These are phyloP conservation scores for Exophiala dermatitidis DNA, from an alignment of 2,329 filamentous ascomycete species.

Conservation along the genomic window DNA sequence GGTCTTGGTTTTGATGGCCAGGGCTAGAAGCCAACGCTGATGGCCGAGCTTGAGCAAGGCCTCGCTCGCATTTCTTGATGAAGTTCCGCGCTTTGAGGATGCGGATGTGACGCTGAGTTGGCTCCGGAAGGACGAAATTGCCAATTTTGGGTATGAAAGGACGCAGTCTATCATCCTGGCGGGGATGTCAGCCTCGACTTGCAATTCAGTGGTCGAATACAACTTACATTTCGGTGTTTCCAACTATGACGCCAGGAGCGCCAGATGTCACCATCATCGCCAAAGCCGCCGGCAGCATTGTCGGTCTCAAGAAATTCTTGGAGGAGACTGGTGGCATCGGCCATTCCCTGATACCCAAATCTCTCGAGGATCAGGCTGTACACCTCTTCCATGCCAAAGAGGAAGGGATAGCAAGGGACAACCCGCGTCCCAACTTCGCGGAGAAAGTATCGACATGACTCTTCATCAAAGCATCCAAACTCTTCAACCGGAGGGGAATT, in stretches of 20 bases:
- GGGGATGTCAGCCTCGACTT: constrained; percentile 1
- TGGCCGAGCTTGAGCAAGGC: not conserved
- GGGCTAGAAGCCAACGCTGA: not conserved
- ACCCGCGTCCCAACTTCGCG: constrained; percentile 26
- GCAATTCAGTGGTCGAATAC: not conserved
- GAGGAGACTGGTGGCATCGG: constrained; percentile 27
- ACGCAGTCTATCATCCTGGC: constrained; percentile 23
- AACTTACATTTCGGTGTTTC: constrained; percentile 27
- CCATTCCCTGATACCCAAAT: constrained; percentile 24
- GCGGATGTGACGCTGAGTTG: constrained; percentile 23
- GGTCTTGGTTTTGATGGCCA: constrained; percentile 1
- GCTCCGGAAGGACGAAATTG: constrained; percentile 20
- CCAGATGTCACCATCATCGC: constrained; percentile 28
- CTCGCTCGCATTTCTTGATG: constrained; percentile 7
- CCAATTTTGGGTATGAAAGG: constrained; percentile 25
- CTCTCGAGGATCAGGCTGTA: constrained; percentile 24
- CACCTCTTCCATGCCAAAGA: constrained; percentile 29
- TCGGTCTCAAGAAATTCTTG: constrained; percentile 28
- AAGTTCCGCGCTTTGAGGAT: constrained; percentile 22
- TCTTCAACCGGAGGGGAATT: constrained; percentile 10
- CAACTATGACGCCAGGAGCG: constrained; percentile 28
- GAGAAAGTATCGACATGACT: constrained; percentile 27
- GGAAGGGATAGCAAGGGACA: constrained; percentile 26
- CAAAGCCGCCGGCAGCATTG: constrained; percentile 20
- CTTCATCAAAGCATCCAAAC: constrained; percentile 27